A percentile compares a stretch with the other conserved stretches of the same genome.
These are phyloP conservation scores for Solanum ossicruentum DNA, from an alignment of 257 asterid species.

Conservation along the genomic window DNA sequence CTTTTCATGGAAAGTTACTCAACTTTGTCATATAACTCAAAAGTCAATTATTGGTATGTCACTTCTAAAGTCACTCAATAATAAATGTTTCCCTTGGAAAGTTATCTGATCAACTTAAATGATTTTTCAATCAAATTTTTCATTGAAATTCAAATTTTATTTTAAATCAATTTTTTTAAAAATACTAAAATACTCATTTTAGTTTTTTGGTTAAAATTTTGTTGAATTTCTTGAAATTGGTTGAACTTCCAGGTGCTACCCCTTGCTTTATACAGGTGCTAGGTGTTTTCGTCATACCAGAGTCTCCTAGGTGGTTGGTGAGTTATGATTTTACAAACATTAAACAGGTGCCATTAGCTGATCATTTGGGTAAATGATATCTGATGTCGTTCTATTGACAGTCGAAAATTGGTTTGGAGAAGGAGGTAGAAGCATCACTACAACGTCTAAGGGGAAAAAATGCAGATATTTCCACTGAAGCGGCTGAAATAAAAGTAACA, in stretches of 20 bases:
- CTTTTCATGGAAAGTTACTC: too few species aligned
- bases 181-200: too few species aligned
- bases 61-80: too few species aligned
- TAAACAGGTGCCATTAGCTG: not conserved
- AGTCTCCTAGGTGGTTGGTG: constrained; percentile 29
- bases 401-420: constrained; percentile 16
- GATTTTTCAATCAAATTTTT: too few species aligned
- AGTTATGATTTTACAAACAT: not conserved
- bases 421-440: constrained; percentile 14
- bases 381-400: not conserved
- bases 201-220: too few species aligned
- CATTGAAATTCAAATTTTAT: too few species aligned
- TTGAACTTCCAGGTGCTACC: constrained; percentile 3
- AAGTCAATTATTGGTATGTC: too few species aligned
- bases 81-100: too few species aligned
- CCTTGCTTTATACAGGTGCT: constrained; percentile 15
- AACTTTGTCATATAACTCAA: too few species aligned
- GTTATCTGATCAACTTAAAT: too few species aligned
- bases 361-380: not conserved
- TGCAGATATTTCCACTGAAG: constrained; percentile 20
- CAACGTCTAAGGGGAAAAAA: constrained; percentile 12
- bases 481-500: constrained; percentile 16
- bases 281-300: constrained; percentile 16
- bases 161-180: too few species aligned
- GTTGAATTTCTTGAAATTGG: too few species aligned